Conservation (phyloP, 345 rosid genomes). For the Hibiscus mutabilis region DNA sequence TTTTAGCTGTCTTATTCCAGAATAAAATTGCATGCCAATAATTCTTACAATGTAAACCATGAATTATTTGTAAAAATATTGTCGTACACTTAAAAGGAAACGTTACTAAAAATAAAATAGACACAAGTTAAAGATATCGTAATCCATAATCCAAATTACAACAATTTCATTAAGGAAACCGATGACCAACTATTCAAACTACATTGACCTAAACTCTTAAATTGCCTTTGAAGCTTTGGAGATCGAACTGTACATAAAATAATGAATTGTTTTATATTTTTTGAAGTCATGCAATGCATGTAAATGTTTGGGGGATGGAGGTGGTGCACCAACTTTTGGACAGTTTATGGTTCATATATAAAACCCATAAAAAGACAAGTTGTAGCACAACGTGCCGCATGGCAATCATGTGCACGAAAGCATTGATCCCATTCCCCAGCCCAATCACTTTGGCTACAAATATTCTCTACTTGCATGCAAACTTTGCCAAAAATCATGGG, state of each 20-base stretch:
- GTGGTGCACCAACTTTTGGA: constrained; percentile 13
- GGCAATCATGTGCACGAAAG: constrained; percentile 22
- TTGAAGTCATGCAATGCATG: constrained; percentile 1
- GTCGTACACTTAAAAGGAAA: too few species aligned
- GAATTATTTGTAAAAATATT: too few species aligned
- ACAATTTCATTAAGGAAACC: neutral
- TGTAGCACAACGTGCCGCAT: constrained; percentile 3
- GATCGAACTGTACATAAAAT: neutral
- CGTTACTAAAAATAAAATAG: neutral
- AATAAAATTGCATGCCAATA: too few species aligned
- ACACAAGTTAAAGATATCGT: neutral
- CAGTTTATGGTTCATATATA: neutral
- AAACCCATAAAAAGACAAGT: constrained; percentile 8
- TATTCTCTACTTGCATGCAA: constrained; percentile 6
- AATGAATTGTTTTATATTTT: neutral
- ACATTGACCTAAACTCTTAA: neutral
- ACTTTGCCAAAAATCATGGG: constrained; percentile 3
- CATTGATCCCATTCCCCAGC: neutral
- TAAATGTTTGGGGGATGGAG: neutral
- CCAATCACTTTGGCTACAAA: neutral
- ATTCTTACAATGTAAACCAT: neutral
- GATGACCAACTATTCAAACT: neutral
- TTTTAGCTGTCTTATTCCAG: neutral
- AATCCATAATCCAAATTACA: neutral
- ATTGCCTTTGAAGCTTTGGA: neutral